Conservation (phyloP, 257 asterid species). For the Anisodus acutangulus region DNA sequence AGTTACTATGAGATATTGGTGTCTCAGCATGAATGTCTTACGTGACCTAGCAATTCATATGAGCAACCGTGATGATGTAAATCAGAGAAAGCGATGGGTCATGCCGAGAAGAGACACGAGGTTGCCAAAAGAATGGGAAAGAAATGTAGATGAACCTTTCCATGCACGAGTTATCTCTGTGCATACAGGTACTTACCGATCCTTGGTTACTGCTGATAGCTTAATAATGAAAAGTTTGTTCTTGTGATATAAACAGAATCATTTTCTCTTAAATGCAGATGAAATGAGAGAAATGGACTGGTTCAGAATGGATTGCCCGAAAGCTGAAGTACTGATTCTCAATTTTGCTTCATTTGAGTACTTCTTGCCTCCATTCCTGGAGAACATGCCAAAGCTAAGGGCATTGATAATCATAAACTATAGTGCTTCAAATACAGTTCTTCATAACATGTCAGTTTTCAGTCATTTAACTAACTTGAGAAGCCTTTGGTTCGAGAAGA, state of each 20-base stretch:
- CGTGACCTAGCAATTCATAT: slow-evolving; percentile 84
- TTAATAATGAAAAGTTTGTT: neutral
- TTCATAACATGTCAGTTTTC: slow-evolving; percentile 65
- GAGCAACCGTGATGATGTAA: slow-evolving; percentile 56
- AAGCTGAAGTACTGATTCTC: slow-evolving; percentile 84
- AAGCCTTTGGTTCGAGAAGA: slow-evolving; percentile 90
- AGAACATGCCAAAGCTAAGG: slow-evolving; percentile 77
- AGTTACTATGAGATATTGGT: slow-evolving; percentile 87
- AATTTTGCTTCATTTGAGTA: slow-evolving; percentile 67
- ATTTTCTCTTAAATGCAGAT: slow-evolving; percentile 45
- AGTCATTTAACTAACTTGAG: slow-evolving; percentile 61
- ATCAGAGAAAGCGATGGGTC: slow-evolving; percentile 63
- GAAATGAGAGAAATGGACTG: slow-evolving; percentile 81
- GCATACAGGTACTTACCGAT: slow-evolving; percentile 67
- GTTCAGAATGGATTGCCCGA: slow-evolving; percentile 77
- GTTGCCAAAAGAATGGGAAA: slow-evolving; percentile 90
- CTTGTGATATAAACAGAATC: neutral
- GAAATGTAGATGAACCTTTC: slow-evolving; percentile 69
- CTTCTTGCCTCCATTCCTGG: slow-evolving; percentile 77
- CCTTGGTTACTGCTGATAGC: neutral
- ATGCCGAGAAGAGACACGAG: slow-evolving; percentile 82
- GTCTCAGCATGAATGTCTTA: slow-evolving; percentile 75
- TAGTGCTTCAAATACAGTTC: slow-evolving; percentile 51
- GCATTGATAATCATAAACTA: slow-evolving; percentile 79
- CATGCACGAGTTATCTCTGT: slow-evolving; percentile 78